Evolutionary conservation across 2,329 filamentous ascomycete species (phyloP).

Genomic region (Trichoderma breve): DNA sequence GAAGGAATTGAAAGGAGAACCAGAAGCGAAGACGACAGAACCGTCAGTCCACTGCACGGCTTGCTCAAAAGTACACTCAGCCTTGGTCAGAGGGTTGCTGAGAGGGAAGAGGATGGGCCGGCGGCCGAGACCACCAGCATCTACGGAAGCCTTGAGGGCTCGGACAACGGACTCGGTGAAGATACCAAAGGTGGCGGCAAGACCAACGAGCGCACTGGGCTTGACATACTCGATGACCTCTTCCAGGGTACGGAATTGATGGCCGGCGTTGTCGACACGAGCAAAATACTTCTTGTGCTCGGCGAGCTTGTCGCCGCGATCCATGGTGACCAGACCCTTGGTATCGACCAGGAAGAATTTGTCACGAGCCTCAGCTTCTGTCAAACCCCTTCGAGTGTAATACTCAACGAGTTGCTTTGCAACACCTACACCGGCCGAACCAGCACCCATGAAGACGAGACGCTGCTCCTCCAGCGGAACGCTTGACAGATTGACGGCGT

Average conservation of each 20-base stretch:
- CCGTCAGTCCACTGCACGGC: slow-evolving; percentile 89
- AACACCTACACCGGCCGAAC: slow-evolving; percentile 93
- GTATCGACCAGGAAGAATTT: slow-evolving; percentile 99
- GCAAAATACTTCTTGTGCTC: slow-evolving; percentile 81
- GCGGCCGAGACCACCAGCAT: slow-evolving; percentile 65
- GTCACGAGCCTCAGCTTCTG: slow-evolving; percentile 79
- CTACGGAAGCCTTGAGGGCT: slow-evolving; percentile 63
- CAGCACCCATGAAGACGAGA: slow-evolving; percentile 93
- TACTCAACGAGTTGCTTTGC: slow-evolving; percentile 97
- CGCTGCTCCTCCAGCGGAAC: slow-evolving; percentile 86
- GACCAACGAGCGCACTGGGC: slow-evolving; percentile 89
- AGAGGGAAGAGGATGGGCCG: slow-evolving; percentile 92
- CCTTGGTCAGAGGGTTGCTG: slow-evolving; percentile 93
- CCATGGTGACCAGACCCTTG: slow-evolving; percentile 87
- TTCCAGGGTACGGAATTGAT: slow-evolving; percentile 75
- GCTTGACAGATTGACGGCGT: slow-evolving; percentile 77
- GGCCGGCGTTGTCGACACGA: slow-evolving; percentile 61
- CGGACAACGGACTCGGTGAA: slow-evolving; percentile 87
- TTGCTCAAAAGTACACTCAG: slow-evolving; percentile 95
- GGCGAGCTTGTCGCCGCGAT: slow-evolving; percentile 90
- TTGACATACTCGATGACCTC: slow-evolving; percentile 93
- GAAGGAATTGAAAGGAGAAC: slow-evolving; percentile 81
- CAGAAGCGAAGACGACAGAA: slow-evolving; percentile 88
- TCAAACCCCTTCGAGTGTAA: slow-evolving; percentile 88
- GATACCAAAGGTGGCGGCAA: slow-evolving; percentile 90